Evolutionary conservation across 345 rosid species (phyloP).

Genomic region (Sisymbrium irio): DNA sequence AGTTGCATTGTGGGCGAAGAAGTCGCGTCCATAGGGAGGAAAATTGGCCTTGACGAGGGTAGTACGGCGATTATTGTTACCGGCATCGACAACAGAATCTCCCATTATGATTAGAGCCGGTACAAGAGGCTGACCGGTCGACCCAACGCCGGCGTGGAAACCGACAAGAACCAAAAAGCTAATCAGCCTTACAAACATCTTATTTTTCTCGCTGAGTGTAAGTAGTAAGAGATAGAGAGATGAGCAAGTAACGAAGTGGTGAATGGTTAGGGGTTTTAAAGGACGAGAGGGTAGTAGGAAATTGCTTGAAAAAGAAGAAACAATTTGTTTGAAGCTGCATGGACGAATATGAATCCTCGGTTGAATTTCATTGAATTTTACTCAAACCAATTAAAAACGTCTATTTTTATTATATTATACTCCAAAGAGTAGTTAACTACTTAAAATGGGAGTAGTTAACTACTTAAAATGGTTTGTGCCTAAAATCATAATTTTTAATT

Average conservation of each 20-base stretch:
- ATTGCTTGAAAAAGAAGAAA: neutral
- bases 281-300: neutral
- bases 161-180: slow-evolving; percentile 13
- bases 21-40: slow-evolving; percentile 62
- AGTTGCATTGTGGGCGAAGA: slow-evolving; percentile 55
- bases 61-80: slow-evolving; percentile 46
- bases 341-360: neutral
- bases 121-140: slow-evolving; percentile 27
- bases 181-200: slow-evolving; percentile 1
- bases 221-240: neutral
- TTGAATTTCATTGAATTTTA: neutral
- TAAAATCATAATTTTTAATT: neutral
- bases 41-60: slow-evolving; percentile 54
- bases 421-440: neutral
- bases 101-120: slow-evolving; percentile 49
- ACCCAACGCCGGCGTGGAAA: neutral
- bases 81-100: slow-evolving; percentile 57
- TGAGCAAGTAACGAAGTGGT: neutral
- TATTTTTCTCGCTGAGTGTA: neutral
- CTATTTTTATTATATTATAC: neutral
- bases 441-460: neutral
- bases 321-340: slow-evolving; percentile 9
- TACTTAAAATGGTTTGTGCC: neutral
- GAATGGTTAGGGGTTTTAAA: slow-evolving; percentile 6
- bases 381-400: neutral